Conservation (phyloP, 352 stramenopile species). For the Pythium phragmiticola region DNA sequence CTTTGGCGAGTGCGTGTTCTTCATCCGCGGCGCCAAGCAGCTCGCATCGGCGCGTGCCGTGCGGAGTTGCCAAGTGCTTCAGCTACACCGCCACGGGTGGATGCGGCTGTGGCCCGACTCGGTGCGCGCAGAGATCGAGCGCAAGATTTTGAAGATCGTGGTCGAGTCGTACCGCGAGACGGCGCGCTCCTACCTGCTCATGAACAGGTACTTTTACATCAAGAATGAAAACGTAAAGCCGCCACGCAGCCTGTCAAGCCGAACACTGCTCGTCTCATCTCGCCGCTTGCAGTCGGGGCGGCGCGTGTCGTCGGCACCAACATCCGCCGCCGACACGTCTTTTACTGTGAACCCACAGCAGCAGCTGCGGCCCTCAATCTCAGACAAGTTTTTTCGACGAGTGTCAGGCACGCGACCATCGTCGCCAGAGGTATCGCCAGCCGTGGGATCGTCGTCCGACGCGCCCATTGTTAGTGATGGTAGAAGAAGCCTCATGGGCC, state of each 20-base stretch:
- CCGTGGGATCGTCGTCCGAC: not conserved
- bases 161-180: slow-evolving; percentile 36
- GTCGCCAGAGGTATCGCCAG: not conserved
- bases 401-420: not conserved
- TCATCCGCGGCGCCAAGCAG: slow-evolving; percentile 42
- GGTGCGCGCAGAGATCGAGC: slow-evolving; percentile 41
- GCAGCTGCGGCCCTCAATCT: slow-evolving; percentile 1
- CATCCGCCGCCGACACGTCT: not conserved
- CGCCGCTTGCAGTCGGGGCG: not conserved
- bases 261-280: not conserved
- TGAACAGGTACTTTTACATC: slow-evolving; percentile 67
- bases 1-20: slow-evolving; percentile 70
- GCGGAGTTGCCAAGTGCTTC: slow-evolving; percentile 60
- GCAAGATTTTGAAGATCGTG: slow-evolving; percentile 36
- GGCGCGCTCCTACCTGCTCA: slow-evolving; percentile 44
- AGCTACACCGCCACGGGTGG: slow-evolving; percentile 53
- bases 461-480: not conserved
- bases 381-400: slow-evolving; percentile 1
- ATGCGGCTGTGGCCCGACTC: slow-evolving; percentile 45
- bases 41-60: slow-evolving; percentile 49
- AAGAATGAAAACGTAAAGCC: slow-evolving; percentile 38
- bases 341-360: not conserved
- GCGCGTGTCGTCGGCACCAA: not conserved
- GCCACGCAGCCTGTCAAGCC: slow-evolving; percentile 14
- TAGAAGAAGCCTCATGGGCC: not conserved